Conservation (phyloP, 208 protist species). For the Trypanosoma scelopori region DNA sequence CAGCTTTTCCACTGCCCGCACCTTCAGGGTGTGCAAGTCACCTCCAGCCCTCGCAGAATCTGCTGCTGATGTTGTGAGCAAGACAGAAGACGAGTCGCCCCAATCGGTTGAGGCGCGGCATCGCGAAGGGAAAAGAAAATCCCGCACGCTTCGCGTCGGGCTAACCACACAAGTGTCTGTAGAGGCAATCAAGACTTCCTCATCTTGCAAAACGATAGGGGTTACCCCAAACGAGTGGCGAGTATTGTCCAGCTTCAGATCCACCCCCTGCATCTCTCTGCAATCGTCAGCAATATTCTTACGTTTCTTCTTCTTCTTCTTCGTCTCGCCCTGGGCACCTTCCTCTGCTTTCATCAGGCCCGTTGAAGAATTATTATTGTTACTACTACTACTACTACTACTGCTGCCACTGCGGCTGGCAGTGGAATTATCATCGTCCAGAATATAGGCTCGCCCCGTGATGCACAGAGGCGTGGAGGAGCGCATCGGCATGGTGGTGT, state of each 20-base stretch:
- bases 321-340: not conserved
- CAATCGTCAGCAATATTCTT: not conserved
- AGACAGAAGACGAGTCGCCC: conserved; percentile 12
- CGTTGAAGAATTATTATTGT: too few species aligned
- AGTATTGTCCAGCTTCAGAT: not conserved
- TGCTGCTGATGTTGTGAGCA: not conserved
- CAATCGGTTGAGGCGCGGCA: conserved; percentile 1
- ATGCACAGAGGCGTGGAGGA: conserved; percentile 1
- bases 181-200: not conserved
- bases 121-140: conserved; percentile 28
- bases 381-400: conserved; percentile 1
- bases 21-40: not conserved
- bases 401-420: not conserved
- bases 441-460: conserved; percentile 1
- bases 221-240: not conserved
- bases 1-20: conserved; percentile 39
- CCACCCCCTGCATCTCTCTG: not conserved
- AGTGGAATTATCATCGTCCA: conserved; percentile 17
- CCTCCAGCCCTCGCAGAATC: not conserved
- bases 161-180: conserved; percentile 1
- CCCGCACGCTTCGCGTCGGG: conserved; percentile 20
- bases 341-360: conserved; percentile 1
- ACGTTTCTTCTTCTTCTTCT: not conserved
- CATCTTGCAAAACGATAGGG: not conserved
- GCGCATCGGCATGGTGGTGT: not conserved